Base-by-base conservation (phyloP, 257 asterid species). In the Plantago ovata region DNA sequence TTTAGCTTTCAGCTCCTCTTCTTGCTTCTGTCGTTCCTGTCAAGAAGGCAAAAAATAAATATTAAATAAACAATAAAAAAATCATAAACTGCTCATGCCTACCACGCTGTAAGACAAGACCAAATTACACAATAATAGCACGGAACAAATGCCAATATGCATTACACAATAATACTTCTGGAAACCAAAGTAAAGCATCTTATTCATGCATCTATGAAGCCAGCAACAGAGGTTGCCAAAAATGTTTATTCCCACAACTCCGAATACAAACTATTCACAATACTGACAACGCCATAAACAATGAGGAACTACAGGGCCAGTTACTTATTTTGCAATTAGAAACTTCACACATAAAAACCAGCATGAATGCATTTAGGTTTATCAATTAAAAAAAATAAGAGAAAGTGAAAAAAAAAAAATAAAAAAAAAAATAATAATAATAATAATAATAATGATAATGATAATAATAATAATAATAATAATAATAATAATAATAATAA, bases 1-100 rank as follows among this genome's bases (percentile, higher is more conserved):
- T 72, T 89, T 89, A 60, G 66, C 87, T 81, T 89, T 79, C 64
- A 89, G 81, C 75, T 82, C 94, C 68, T 88, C 95, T 22, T 84
- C 94, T 71, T 81, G 95, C 74, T 65, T 60, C 74, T 67, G 54
- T 38, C 67, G 76, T 52, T 88, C 98, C 98, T 92, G 75, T 36
- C 64, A 72, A 15, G 54, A 61, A 23, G 20, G 7, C 36, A 28
- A 59, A 18, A 62, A n/a, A n/a, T n/a, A n/a, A n/a, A n/a, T n/a
- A n/a, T n/a, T n/a, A n/a, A n/a, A n/a, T n/a, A n/a, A n/a, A n/a
- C n/a, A n/a, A n/a, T n/a, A n/a, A n/a, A 39, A 7, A 62, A 32
- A 50, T 64, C 56, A 40, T 75, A 56, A 55, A n/a, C 46, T 38
- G 36, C 28, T 28, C 65, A 55, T 13, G 46, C 48, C 12, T 13